Percentiles rank a stretch among this genome's conserved stretches.
Conservation (phyloP, 441 rosid genomes). For the Rhodomyrtus psidioides region DNA sequence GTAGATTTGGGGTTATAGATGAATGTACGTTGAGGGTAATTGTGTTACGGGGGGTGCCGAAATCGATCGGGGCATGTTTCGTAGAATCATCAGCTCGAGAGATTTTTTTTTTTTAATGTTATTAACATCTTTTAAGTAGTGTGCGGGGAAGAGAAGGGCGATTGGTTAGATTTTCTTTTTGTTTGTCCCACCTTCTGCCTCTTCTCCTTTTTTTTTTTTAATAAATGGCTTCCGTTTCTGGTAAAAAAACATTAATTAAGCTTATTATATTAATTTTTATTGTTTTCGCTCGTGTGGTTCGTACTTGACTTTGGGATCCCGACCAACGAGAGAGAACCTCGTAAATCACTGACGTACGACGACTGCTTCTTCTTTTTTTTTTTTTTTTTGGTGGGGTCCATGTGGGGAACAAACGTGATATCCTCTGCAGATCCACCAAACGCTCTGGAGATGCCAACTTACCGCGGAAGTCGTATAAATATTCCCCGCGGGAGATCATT, state of each 20-base stretch:
- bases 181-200: neutral
- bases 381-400: no score
- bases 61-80: neutral
- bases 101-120: neutral
- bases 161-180: neutral
- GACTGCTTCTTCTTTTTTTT: no score
- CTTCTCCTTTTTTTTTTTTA: neutral
- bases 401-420: neutral
- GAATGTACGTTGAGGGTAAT: neutral
- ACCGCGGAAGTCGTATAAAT: neutral
- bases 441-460: neutral
- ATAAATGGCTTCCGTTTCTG: neutral
- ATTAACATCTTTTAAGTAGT: neutral
- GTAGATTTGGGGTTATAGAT: neutral
- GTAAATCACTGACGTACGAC: neutral
- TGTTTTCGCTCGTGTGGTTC: neutral
- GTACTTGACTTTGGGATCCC: neutral
- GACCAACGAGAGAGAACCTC: neutral
- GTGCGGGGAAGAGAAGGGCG: neutral
- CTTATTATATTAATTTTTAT: neutral
- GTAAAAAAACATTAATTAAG: neutral
- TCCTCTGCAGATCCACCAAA: neutral
- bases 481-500: neutral
- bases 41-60: accelerated
- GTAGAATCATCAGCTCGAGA: neutral